Conservation (phyloP, 176 grass and related monocot genomes). For the Carex cristatella region DNA sequence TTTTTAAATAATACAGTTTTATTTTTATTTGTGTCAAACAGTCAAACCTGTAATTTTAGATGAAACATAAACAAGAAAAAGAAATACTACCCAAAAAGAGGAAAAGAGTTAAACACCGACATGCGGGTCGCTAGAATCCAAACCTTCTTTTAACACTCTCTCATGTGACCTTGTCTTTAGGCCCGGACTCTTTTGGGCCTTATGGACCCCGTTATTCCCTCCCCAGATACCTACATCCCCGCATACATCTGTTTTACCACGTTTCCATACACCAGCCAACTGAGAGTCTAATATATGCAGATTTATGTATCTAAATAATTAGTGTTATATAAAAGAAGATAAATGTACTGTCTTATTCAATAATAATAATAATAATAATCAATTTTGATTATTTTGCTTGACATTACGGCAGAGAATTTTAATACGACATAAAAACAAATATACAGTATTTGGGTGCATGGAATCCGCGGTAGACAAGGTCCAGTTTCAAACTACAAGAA, state of each 20-base stretch:
- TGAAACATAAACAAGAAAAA: not conserved
- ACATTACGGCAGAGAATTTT: no score
- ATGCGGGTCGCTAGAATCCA: slow-evolving; percentile 27
- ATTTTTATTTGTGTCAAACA: no score
- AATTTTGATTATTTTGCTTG: no score
- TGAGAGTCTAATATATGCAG: not conserved
- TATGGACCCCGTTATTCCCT: not conserved
- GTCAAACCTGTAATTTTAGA: not conserved
- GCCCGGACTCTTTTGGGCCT: not conserved
- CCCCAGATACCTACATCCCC: not conserved
- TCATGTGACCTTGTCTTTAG: slow-evolving; percentile 21
- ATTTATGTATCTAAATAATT: not conserved
- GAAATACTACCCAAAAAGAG: not conserved
- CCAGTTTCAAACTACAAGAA: not conserved
- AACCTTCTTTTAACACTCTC: not conserved
- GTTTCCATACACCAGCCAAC: not conserved
- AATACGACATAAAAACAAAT: not conserved
- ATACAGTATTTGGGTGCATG: not conserved
- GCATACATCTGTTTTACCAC: not conserved
- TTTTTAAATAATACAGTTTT: no score
- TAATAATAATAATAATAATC: no score
- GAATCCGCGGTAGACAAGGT: not conserved
- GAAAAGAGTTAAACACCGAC: slow-evolving; percentile 32
- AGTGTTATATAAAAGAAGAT: not conserved
- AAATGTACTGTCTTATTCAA: not conserved